These are phyloP conservation scores for Fragaria iinumae DNA, from an alignment of 306 rosid species.

Conservation along the genomic window DNA sequence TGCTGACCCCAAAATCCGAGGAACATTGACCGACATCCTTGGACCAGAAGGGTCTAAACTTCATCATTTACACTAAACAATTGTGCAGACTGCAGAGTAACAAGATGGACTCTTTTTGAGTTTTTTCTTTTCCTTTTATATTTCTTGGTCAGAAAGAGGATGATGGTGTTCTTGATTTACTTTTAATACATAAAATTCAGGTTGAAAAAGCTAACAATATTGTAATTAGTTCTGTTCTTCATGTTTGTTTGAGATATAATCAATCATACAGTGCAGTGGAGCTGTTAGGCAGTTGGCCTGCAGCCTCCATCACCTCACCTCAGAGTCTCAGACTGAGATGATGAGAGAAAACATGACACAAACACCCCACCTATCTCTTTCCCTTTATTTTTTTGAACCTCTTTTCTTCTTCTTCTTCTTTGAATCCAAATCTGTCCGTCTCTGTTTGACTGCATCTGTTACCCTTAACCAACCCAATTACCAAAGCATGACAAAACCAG, in stretches of 20 bases:
- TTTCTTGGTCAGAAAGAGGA: not conserved
- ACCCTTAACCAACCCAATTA: constrained; percentile 4
- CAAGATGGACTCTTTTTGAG: not conserved
- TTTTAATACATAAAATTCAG: not conserved
- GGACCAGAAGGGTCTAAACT: not conserved
- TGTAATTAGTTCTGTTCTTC: not conserved
- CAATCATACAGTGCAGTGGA: constrained; percentile 16
- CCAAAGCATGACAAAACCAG: not conserved
- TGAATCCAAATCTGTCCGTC: not conserved
- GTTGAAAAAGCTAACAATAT: not conserved
- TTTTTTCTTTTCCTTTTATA: not conserved
- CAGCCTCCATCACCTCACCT: constrained; percentile 19
- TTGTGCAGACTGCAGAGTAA: not conserved
- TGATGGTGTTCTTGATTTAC: not conserved
- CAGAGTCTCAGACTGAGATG: not conserved
- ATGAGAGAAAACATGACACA: not conserved
- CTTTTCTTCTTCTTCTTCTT: not conserved
- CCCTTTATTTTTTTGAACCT: not conserved
- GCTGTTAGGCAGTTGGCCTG: constrained; percentile 38
- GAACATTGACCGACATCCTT: constrained; percentile 7
- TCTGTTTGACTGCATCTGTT: not conserved
- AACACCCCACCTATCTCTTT: not conserved
- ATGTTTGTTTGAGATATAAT: not conserved
- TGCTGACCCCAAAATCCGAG: not conserved
- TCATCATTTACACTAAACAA: constrained; percentile 1